Evolutionary conservation across 2,329 filamentous ascomycete genomes (phyloP).

Genomic region (Alternaria ventricosa): DNA sequence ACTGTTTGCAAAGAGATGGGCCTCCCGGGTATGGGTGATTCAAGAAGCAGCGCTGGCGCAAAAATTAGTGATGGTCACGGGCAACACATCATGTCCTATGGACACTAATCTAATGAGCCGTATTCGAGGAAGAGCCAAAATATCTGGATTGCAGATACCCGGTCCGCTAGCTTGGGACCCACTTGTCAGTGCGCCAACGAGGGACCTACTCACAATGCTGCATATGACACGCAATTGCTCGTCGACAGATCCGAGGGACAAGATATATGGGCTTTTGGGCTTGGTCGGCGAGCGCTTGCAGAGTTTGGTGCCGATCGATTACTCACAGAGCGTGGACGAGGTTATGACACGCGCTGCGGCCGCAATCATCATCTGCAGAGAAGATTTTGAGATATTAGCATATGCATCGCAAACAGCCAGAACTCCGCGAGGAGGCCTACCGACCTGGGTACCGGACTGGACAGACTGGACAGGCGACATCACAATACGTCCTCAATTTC

Average conservation of each 20-base stretch:
- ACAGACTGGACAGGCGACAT: constrained; percentile 1
- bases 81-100: constrained; percentile 6
- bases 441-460: constrained; percentile 22
- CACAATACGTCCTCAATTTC: constrained; percentile 11
- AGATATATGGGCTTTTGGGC: constrained; percentile 16
- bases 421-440: background rate
- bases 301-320: constrained; percentile 16
- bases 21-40: constrained; percentile 23
- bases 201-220: constrained; percentile 16
- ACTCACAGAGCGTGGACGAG: constrained; percentile 16
- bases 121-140: constrained; percentile 15
- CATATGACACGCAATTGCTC: constrained; percentile 14
- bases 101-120: constrained; percentile 13
- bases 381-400: constrained; percentile 14
- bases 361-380: constrained; percentile 17
- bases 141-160: constrained; percentile 13
- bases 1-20: constrained; percentile 18
- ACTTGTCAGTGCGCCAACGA: constrained; percentile 13
- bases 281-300: constrained; percentile 14
- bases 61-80: constrained; percentile 18
- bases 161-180: constrained; percentile 20
- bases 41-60: constrained; percentile 24
- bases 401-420: constrained; percentile 8
- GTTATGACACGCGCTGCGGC: constrained; percentile 11
- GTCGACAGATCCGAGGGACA: constrained; percentile 18